A percentile compares a stretch with the other conserved stretches of the same genome.
These are phyloP conservation scores for Trichoderma erinaceum DNA, from an alignment of 495 filamentous ascomycete species.

Conservation along the genomic window DNA sequence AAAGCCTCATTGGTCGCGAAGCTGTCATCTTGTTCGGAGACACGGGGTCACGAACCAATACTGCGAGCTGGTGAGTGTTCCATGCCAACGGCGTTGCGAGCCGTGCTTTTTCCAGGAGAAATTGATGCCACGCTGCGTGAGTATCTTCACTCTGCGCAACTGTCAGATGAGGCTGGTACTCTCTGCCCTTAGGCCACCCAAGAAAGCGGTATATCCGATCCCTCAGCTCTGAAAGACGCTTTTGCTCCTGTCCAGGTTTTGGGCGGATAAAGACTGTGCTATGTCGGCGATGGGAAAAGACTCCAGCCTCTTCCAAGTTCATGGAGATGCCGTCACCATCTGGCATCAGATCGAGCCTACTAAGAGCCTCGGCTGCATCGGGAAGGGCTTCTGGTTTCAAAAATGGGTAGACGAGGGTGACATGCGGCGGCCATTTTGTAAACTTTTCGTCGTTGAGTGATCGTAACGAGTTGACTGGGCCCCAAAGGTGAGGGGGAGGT, in stretches of 20 bases:
- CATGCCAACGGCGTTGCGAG: constrained; percentile 36
- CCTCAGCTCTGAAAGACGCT: neutral
- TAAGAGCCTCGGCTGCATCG: constrained; percentile 13
- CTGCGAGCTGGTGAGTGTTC: constrained; percentile 35
- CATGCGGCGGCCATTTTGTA: constrained; percentile 53
- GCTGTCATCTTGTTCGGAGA: constrained; percentile 18
- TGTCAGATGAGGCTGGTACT: constrained; percentile 44
- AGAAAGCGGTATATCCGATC: neutral
- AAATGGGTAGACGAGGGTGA: constrained; percentile 57
- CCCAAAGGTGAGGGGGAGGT: constrained; percentile 37
- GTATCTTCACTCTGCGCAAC: constrained; percentile 46
- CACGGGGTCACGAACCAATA: constrained; percentile 40
- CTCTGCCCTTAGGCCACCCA: neutral
- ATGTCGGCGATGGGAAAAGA: constrained; percentile 37
- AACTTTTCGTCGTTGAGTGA: constrained; percentile 50
- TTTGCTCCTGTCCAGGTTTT: neutral
- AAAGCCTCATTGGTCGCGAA: constrained; percentile 35
- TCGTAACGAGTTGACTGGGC: constrained; percentile 41
- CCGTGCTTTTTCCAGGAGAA: constrained; percentile 39
- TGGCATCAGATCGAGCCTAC: neutral
- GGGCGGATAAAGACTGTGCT: constrained; percentile 40
- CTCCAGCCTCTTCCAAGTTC: constrained; percentile 24
- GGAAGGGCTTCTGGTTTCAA: constrained; percentile 29
- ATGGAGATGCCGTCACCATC: constrained; percentile 24
- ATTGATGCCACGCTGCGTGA: constrained; percentile 30